Evolutionary conservation across 2,329 filamentous ascomycete genomes (phyloP).

Genomic region (Monilinia laxa): DNA sequence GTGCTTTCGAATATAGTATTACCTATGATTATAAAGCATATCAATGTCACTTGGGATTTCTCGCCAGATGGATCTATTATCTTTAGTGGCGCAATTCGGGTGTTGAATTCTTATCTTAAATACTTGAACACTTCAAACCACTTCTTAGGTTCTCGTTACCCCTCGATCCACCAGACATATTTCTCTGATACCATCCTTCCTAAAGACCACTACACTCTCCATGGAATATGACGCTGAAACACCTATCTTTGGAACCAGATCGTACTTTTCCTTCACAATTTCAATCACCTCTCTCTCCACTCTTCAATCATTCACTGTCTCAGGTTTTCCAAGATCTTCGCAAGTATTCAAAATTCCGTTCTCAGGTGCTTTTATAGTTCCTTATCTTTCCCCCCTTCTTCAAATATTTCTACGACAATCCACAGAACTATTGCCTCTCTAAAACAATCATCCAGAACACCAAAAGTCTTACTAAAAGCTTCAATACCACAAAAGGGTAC

Average conservation of each 20-base stretch:
- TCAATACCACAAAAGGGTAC: constrained; percentile 30
- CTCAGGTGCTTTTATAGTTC: constrained; percentile 25
- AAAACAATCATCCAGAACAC: background rate
- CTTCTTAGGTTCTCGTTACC: constrained; percentile 23
- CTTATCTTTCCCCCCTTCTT: constrained; percentile 24
- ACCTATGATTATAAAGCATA: constrained; percentile 59
- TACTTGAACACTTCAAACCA: background rate
- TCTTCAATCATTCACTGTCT: constrained; percentile 27
- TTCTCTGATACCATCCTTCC: constrained; percentile 14
- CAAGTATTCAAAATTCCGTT: constrained; percentile 25
- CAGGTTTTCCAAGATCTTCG: background rate
- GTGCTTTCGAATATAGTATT: constrained; percentile 51
- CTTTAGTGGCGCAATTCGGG: constrained; percentile 31
- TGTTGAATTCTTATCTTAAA: constrained; percentile 19
- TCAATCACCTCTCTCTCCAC: constrained; percentile 19
- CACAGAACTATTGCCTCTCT: constrained; percentile 25
- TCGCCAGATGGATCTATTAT: constrained; percentile 24
- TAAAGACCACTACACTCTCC: constrained; percentile 15
- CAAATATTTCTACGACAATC: constrained; percentile 19
- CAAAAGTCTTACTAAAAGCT: constrained; percentile 24
- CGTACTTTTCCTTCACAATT: constrained; percentile 30
- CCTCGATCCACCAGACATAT: constrained; percentile 8
- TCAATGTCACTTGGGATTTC: constrained; percentile 41
- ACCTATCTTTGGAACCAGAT: constrained; percentile 28
- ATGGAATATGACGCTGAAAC: constrained; percentile 26